Evolutionary conservation across 139 green algal genomes (phyloP).

Genomic region (Picochlorum sp.): DNA sequence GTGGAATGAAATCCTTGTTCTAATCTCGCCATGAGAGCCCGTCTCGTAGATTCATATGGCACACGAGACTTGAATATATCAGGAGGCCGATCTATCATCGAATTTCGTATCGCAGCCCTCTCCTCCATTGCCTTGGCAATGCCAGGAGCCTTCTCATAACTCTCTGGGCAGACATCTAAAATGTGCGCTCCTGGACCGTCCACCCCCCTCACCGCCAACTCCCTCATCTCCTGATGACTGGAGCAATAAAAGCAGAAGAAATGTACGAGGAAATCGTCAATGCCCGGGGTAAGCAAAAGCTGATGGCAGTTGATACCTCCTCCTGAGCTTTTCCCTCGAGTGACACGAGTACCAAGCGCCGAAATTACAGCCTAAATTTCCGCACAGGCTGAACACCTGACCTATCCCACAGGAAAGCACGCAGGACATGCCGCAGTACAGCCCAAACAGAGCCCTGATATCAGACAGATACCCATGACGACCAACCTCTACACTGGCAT

Average conservation of each 20-base stretch:
- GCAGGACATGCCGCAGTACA: slow-evolving; percentile 15
- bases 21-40: neutral
- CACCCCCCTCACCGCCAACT: slow-evolving; percentile 32
- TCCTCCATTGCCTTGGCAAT: slow-evolving; percentile 3
- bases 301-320: slow-evolving; percentile 30
- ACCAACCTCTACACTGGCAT: slow-evolving; percentile 23
- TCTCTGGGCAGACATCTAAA: slow-evolving; percentile 25
- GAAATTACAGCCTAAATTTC: slow-evolving; percentile 32
- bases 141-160: slow-evolving; percentile 12
- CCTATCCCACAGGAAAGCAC: slow-evolving; percentile 23
- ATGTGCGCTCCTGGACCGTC: slow-evolving; percentile 38
- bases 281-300: slow-evolving; percentile 29
- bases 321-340: slow-evolving; percentile 28
- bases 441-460: slow-evolving; percentile 30
- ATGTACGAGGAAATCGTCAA: slow-evolving; percentile 40
- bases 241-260: slow-evolving; percentile 42
- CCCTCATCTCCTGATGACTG: slow-evolving; percentile 23
- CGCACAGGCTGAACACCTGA: slow-evolving; percentile 23
- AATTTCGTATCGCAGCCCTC: slow-evolving; percentile 7
- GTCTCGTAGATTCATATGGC: neutral
- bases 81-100: slow-evolving; percentile 18
- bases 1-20: neutral
- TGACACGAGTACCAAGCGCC: slow-evolving; percentile 34
- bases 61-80: slow-evolving; percentile 2
- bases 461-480: slow-evolving; percentile 23